These are phyloP conservation scores for Austroboletus novae-zelandiae DNA, from an alignment of 1,284 basidiomycete genomes.

Conservation along the genomic window DNA sequence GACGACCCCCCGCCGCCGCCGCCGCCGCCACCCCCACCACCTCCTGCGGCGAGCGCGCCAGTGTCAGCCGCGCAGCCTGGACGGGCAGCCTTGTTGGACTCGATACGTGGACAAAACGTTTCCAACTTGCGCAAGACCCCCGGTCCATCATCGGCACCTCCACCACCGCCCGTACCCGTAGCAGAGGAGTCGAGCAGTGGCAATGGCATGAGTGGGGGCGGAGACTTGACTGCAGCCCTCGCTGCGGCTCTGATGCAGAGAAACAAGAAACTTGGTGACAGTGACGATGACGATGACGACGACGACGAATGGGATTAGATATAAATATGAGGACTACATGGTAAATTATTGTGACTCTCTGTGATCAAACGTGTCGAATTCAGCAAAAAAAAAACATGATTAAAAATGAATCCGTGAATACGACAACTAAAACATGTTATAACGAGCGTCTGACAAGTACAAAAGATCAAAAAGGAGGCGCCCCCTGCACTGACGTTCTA, in stretches of 20 bases:
- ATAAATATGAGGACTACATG: no score
- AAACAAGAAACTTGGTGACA: conserved; percentile 89
- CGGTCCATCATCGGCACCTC: conserved; percentile 32
- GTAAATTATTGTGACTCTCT: no score
- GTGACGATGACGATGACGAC: conserved; percentile 88
- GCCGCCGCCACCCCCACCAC: neutral
- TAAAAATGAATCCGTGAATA: neutral
- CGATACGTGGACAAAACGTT: conserved; percentile 32
- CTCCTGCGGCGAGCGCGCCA: conserved; percentile 20
- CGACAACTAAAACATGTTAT: neutral
- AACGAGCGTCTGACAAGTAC: neutral
- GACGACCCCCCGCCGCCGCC: neutral
- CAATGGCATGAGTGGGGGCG: conserved; percentile 36
- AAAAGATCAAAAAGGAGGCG: conserved; percentile 22
- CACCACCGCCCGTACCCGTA: conserved; percentile 34
- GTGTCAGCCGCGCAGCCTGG: conserved; percentile 40
- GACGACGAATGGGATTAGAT: conserved; percentile 77
- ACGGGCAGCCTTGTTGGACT: conserved; percentile 56
- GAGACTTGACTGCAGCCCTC: conserved; percentile 45
- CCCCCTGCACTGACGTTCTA: conserved; percentile 25
- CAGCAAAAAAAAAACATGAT: no score
- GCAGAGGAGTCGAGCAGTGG: conserved; percentile 38
- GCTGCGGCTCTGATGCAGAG: conserved; percentile 42
- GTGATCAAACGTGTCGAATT: no score
- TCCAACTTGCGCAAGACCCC: no score